Evolutionary conservation across 106 monocot genomes (phyloP).

Genomic region (Agapanthus africanus): DNA sequence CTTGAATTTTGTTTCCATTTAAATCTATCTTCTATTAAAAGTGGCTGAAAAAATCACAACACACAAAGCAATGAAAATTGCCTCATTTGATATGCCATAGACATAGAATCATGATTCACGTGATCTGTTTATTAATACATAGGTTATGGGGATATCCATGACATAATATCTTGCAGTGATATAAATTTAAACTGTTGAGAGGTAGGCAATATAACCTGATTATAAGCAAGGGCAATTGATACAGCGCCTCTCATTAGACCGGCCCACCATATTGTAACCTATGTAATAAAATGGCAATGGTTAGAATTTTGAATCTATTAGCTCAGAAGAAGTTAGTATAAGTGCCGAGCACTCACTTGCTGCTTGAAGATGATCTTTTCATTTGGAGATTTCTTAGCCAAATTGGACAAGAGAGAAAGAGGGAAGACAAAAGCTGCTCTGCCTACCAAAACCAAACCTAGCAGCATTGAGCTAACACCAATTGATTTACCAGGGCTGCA

Average conservation of each 20-base stretch:
- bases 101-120: no score
- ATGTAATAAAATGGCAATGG: slow-evolving; percentile 13
- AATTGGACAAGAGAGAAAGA: slow-evolving; percentile 82
- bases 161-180: no score
- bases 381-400: slow-evolving; percentile 43
- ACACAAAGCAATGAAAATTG: no score
- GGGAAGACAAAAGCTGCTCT: slow-evolving; percentile 99
- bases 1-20: no score
- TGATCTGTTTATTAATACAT: no score
- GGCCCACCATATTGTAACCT: slow-evolving; percentile 99
- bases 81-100: no score
- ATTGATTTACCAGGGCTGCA: slow-evolving; percentile 84
- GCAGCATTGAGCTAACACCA: slow-evolving; percentile 71
- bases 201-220: slow-evolving; percentile 43
- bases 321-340: background rate
- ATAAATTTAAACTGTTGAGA: background rate
- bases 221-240: slow-evolving; percentile 99
- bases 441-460: slow-evolving; percentile 66
- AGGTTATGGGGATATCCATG: no score
- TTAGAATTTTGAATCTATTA: background rate
- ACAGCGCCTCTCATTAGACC: slow-evolving; percentile 99
- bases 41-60: no score
- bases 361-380: slow-evolving; percentile 64
- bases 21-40: no score
- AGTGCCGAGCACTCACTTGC: slow-evolving; percentile 44